Evolutionary conservation across 805 yeast genomes (phyloP), one percentile per base, ranked within the genome.

Genomic region (Candida vartiovaarae): DNA sequence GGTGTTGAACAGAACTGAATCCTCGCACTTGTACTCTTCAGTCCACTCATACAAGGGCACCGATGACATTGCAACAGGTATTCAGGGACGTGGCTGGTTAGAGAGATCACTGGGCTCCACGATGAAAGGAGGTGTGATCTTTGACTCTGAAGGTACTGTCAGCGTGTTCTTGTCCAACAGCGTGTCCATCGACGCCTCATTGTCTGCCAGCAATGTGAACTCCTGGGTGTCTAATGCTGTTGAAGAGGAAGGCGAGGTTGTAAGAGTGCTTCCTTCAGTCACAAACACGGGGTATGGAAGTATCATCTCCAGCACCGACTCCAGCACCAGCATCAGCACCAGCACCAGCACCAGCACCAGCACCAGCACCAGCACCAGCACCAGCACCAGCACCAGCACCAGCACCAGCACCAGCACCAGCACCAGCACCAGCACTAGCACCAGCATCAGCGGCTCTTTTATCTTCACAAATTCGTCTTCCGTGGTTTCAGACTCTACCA

Each of bases 1-100:
- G 65, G 80, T 78, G 34, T 74, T 80, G 78, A 83, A 83, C 63
- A 63, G 66, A 43, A 77, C 87, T n/a, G 76, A 76, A 49, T 60
- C 74, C 26, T 62, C 61, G 40, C 71, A 79, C 45, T 69, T 84
- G 52, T 80, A 68, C 63, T 70, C 88, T 15, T 81, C 90, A 6
- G 65, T 84, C 60, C 93, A 84, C 60, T 86, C 81, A 56, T 84
- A 73, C 70, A 91, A 84, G 62, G 87, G 86, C 33, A 75, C 81
- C 37, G 82, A 66, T 43, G 73, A 76, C 54, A 72, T 84, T 51
- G 74, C 74, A 34, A 63, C 71, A 10, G 93, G 93, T 49, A 59
- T 84, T 39, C 76, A 70, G 46, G 70, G 74, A 29, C 59, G 64
- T 34, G 88, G 82, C 34, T 78, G 72, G 56, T 66, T 82, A 40